These are phyloP conservation scores for Chaetomium cochliodes DNA, from an alignment of 495 filamentous ascomycete species.

Conservation along the genomic window DNA sequence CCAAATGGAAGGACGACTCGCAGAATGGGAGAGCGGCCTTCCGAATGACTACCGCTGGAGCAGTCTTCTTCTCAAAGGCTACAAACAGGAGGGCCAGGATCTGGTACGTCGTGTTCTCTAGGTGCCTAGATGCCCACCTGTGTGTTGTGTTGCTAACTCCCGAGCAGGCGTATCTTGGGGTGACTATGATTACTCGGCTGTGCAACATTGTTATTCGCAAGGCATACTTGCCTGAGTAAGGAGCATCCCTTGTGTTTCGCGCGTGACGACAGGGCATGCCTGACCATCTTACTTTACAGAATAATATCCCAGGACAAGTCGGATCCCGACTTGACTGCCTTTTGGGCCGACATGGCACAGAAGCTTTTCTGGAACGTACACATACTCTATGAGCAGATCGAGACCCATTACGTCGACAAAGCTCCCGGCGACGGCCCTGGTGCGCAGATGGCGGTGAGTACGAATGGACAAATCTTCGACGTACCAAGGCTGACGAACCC, in stretches of 20 bases:
- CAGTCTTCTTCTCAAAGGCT: constrained; percentile 42
- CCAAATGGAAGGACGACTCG: constrained; percentile 38
- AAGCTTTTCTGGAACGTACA: constrained; percentile 51
- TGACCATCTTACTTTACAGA: constrained; percentile 28
- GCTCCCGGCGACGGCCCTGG: constrained; percentile 45
- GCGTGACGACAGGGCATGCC: not conserved
- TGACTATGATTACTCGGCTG: constrained; percentile 50
- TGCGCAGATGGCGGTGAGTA: constrained; percentile 51
- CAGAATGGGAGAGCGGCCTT: constrained; percentile 45
- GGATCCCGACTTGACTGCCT: constrained; percentile 35
- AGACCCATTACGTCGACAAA: constrained; percentile 45
- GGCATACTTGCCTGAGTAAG: constrained; percentile 49
- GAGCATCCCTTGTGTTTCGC: not conserved
- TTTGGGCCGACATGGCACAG: constrained; percentile 46
- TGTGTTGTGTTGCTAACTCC: constrained; percentile 1
- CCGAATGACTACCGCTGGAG: constrained; percentile 48
- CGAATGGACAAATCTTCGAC: not conserved
- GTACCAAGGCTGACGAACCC: constrained; percentile 12
- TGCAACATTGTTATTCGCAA: constrained; percentile 53
- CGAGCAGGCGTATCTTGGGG: constrained; percentile 47
- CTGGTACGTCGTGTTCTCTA: constrained; percentile 30
- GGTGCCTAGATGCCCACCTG: no score
- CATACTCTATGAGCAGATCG: constrained; percentile 47
- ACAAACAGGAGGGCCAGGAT: constrained; percentile 46
- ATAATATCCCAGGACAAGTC: constrained; percentile 44